These are phyloP conservation scores for Ceratobasidium sp. DNA, from an alignment of 1,284 basidiomycete species.

Conservation along the genomic window DNA sequence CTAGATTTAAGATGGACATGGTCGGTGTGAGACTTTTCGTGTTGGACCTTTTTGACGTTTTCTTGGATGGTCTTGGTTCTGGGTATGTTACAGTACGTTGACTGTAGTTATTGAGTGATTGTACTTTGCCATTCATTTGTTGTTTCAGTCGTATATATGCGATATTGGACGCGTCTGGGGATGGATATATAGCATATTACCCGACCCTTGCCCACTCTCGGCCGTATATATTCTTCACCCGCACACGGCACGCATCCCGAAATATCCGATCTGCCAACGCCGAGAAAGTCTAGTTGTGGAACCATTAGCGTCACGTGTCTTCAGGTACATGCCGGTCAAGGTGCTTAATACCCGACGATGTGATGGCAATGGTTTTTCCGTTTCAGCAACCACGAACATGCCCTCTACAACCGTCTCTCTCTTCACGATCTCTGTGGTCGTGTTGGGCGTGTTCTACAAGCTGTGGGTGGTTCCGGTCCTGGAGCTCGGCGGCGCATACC, in stretches of 20 bases:
- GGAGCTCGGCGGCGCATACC: conserved; percentile 18
- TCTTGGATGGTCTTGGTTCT: background rate
- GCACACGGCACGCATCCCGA: background rate
- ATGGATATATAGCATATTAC: background rate
- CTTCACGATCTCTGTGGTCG: background rate
- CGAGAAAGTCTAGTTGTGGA: background rate
- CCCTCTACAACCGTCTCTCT: conserved; percentile 9
- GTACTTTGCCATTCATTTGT: conserved; percentile 27
- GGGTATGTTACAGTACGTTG: conserved; percentile 2
- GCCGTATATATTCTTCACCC: background rate
- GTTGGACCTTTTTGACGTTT: conserved; percentile 13
- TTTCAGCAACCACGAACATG: conserved; percentile 25
- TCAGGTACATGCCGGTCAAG: conserved; percentile 5
- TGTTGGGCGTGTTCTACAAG: conserved; percentile 18
- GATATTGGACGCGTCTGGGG: background rate
- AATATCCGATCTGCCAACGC: background rate
- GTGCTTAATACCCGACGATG: background rate
- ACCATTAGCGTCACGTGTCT: conserved; percentile 1
- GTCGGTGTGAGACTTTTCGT: conserved; percentile 4
- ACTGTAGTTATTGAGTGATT: conserved; percentile 29
- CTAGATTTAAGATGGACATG: conserved; percentile 11
- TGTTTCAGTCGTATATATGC: conserved; percentile 25
- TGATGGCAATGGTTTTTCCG: background rate
- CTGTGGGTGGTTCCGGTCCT: conserved; percentile 15
- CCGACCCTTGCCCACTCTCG: background rate